Conservation (phyloP, 2,329 filamentous ascomycete species). For the Botrytis cinerea region DNA sequence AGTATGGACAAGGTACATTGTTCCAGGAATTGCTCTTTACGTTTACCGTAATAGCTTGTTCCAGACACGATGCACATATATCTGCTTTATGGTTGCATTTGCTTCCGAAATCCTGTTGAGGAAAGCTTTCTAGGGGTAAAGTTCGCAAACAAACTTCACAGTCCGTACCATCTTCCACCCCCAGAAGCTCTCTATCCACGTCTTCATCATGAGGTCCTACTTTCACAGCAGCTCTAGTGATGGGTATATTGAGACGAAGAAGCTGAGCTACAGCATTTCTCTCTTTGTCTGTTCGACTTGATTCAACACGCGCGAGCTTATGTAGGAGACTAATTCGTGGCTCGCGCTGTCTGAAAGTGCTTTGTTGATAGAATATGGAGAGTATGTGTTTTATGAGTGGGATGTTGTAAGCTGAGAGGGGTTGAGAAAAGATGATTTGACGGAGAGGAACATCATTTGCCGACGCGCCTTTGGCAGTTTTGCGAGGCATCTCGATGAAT, state of each 20-base stretch:
- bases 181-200: neutral
- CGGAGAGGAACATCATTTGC: neutral
- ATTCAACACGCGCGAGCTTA: neutral
- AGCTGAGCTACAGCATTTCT: neutral
- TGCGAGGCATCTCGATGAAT: neutral
- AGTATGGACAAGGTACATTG: neutral
- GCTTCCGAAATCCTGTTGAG: neutral
- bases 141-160: conserved; percentile 3
- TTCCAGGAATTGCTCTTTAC: neutral
- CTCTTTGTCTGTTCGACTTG: neutral
- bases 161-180: neutral
- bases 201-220: neutral
- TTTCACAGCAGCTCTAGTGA: neutral
- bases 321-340: neutral
- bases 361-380: neutral
- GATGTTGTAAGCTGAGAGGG: neutral
- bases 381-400: neutral
- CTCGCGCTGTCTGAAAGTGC: neutral
- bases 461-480: neutral
- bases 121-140: neutral
- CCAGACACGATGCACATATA: neutral
- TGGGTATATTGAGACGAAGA: neutral
- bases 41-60: neutral
- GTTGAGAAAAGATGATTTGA: neutral
- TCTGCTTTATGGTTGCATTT: neutral